Percentiles rank a stretch among this genome's conserved stretches.
These are phyloP conservation scores for Prosopis cineraria DNA, from an alignment of 306 rosid species.

Conservation along the genomic window DNA sequence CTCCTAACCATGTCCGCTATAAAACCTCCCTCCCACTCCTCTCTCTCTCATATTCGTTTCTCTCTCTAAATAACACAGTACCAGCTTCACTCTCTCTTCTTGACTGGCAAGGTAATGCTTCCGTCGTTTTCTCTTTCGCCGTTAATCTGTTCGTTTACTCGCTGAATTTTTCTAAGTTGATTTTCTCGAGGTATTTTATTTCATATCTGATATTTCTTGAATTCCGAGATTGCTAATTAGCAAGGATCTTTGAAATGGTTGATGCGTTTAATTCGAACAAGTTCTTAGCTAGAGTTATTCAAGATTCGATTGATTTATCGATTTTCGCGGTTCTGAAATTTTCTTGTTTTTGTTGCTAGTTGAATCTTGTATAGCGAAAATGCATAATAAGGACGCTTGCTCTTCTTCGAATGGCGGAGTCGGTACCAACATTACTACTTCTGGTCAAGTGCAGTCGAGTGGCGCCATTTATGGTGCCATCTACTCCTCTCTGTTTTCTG, in stretches of 20 bases:
- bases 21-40: conserved; percentile 4
- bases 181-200: background rate
- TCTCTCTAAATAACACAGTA: conserved; percentile 28
- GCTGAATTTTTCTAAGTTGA: background rate
- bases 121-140: background rate
- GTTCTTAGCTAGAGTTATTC: background rate
- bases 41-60: conserved; percentile 33
- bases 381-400: conserved; percentile 53
- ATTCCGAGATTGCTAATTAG: background rate
- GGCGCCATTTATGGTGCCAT: conserved; percentile 38
- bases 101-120: conserved; percentile 27
- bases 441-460: conserved; percentile 39
- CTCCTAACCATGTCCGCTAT: conserved; percentile 21
- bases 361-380: conserved; percentile 27
- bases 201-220: background rate
- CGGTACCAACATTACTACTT: conserved; percentile 31
- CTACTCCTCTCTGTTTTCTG: conserved; percentile 52
- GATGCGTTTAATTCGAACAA: background rate
- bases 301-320: background rate
- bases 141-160: background rate
- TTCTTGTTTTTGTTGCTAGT: background rate
- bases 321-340: background rate
- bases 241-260: background rate
- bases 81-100: background rate
- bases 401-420: conserved; percentile 43